phyloP scores from a whole-genome alignment of 352 stramenopile genomes.

The Aphanomyces stellatus region DNA sequence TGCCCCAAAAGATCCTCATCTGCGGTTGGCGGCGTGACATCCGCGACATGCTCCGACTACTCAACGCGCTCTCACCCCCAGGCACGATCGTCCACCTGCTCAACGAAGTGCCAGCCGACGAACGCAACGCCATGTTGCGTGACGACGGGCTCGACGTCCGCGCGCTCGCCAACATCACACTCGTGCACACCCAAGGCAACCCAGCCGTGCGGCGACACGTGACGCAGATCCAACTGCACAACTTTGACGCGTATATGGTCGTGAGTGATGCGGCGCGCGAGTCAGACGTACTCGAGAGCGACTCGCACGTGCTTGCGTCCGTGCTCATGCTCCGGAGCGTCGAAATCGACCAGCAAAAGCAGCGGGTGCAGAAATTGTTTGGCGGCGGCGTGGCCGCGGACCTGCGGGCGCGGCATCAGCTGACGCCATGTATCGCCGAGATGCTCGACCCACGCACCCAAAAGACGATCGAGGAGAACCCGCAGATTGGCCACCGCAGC shows the following conservation, averaged over 20 bases:
- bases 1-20: slow-evolving; percentile 67
- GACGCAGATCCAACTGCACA: slow-evolving; percentile 39
- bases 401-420: neutral
- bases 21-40: slow-evolving; percentile 86
- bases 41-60: slow-evolving; percentile 78
- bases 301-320: slow-evolving; percentile 77
- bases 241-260: slow-evolving; percentile 81
- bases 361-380: neutral
- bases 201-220: slow-evolving; percentile 71
- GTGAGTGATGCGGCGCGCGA: slow-evolving; percentile 61
- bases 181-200: slow-evolving; percentile 72
- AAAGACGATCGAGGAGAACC: slow-evolving; percentile 11
- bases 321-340: slow-evolving; percentile 76
- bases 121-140: slow-evolving; percentile 51
- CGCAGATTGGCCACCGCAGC: neutral
- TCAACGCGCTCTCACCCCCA: slow-evolving; percentile 57
- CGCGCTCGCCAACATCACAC: slow-evolving; percentile 38
- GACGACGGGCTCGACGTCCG: slow-evolving; percentile 48
- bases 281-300: slow-evolving; percentile 75
- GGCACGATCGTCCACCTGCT: slow-evolving; percentile 75
- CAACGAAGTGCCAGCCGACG: slow-evolving; percentile 53
- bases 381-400: neutral
- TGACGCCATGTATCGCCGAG: slow-evolving; percentile 12
- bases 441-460: slow-evolving; percentile 12
- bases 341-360: slow-evolving; percentile 12